phyloP scores from a whole-genome alignment of 768 basidiomycete species.

The Lactarius trivialis region DNA sequence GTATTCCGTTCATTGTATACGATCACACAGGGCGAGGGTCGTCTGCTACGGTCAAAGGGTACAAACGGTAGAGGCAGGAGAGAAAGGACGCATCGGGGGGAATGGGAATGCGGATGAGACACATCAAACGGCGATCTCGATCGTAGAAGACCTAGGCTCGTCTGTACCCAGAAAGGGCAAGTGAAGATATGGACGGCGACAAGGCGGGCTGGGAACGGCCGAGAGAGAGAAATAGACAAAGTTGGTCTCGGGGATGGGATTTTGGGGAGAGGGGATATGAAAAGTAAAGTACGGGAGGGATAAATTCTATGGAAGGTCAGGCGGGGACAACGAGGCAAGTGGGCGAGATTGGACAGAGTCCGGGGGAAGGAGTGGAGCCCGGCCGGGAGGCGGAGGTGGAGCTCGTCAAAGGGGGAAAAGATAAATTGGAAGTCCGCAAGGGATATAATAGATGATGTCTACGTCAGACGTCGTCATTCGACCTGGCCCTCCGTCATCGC shows the following conservation, averaged over 20 bases:
- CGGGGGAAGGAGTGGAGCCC: constrained; percentile 20
- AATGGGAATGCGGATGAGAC: neutral
- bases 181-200: constrained; percentile 15
- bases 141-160: constrained; percentile 18
- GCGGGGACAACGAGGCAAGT: constrained; percentile 19
- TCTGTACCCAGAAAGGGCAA: constrained; percentile 14
- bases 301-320: constrained; percentile 22
- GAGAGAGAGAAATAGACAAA: constrained; percentile 6
- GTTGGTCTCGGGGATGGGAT: constrained; percentile 2
- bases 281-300: constrained; percentile 9
- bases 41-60: constrained; percentile 9
- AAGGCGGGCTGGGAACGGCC: constrained; percentile 19
- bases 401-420: constrained; percentile 11
- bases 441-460: constrained; percentile 38
- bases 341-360: constrained; percentile 5
- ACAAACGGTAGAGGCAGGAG: neutral
- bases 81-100: constrained; percentile 7
- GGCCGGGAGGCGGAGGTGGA: constrained; percentile 20
- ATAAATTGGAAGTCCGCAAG: constrained; percentile 35
- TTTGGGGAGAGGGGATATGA: constrained; percentile 14
- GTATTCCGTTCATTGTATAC: neutral
- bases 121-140: constrained; percentile 21
- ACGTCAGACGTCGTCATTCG: constrained; percentile 40
- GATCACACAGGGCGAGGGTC: constrained; percentile 9
- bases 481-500: constrained; percentile 26